Evolutionary conservation across 2,329 filamentous ascomycete species (phyloP), one percentile per base, ranked within the genome.

Genomic region (Endothia cerciana): DNA sequence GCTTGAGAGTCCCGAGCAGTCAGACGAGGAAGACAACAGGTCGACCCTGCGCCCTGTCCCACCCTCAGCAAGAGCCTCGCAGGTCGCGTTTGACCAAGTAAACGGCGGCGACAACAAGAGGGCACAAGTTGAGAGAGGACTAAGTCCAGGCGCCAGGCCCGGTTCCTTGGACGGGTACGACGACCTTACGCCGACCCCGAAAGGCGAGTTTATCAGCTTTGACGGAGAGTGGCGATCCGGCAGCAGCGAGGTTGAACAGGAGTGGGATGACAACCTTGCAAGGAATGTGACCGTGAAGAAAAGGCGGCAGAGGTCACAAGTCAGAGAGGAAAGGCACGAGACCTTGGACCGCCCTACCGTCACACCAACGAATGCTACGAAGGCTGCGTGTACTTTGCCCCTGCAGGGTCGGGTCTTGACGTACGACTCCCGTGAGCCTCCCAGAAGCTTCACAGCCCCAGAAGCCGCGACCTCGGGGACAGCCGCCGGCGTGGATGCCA

Each of bases 1-100:
- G 4, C 83, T 81, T 47, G 91, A 93, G 76, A 84, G 85, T 55
- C 83, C 85, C 1, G 83, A 82, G 22, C 86, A 86, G 1, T 90
- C 89, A 25, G 87, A 87, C 38, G 88, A 90, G 62, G 83, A 85
- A 67, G 80, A 83, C 65, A 76, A 74, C 49, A 79, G 72, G 64
- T 77, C 79, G 17, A 81, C 81, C 3, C 70, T 81, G 30, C 77
- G 80, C 33, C 78, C 77, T n/a, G 65, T 69, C 10, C n/a, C 75
- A n/a, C 69, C 74, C 13, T 84, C 80, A 13, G 70, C 77, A 3
- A 78, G 76, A 65, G 77, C 80, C 1, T 83, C 82, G 0, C 80
- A 81, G 67, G 78, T 75, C 57, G 81, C 81, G 3, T 77, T 81
- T 41, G 78, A 79, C n/a, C 79, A 76, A 55, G 68, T 74, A 22